Evolutionary conservation across 306 rosid genomes (phyloP), one percentile per base, ranked within the genome.

Genomic region (Dryas alaskensis): DNA sequence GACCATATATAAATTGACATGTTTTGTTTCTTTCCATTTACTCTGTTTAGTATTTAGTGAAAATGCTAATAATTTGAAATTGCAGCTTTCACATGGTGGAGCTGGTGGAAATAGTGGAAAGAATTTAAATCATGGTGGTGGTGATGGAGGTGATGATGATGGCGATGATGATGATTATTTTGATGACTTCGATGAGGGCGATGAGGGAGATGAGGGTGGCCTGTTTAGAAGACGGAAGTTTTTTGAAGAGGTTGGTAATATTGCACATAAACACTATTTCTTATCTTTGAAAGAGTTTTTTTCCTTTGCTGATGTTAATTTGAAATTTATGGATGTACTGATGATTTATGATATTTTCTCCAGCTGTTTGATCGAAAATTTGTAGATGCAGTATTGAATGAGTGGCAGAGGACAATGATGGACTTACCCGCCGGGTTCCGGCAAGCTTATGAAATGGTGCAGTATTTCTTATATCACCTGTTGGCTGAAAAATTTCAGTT

Each of bases 371-470:
- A 94, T 79, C 88, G 92, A 9, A 94, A 94, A 81, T 94, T 94
- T 82, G 89, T 94, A 67, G 98, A 94, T 76, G 97, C 97, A 0
- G 96, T 94, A 60, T 84, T 92, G 86, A 88, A 86, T 63, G 98
- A 94, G 85, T 94, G 99, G 99, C 96, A 92, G 75, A 88, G 45
- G 87, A 92, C 98, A 68, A 79, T 94, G 84, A 84, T 94, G 96
- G 97, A 94, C 78, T 90, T 94, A 78, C 99, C 99, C 70, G 99
- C 98, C 65, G 99, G 99, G 71, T 82, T 94, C 64, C 97, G 99
- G 22, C 98, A 94, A 85, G 97, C 99, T 64, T 92, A 90, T 84
- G 99, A 95, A 86, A 88, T 95, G 99, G 98, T 92, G 64, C 69
- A 19, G 66, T 77, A 57, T 31, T 76, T 75, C 75, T 76, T 45